Base-by-base conservation (phyloP, 140 eudicot genomes). In the Bidens hawaiensis region DNA sequence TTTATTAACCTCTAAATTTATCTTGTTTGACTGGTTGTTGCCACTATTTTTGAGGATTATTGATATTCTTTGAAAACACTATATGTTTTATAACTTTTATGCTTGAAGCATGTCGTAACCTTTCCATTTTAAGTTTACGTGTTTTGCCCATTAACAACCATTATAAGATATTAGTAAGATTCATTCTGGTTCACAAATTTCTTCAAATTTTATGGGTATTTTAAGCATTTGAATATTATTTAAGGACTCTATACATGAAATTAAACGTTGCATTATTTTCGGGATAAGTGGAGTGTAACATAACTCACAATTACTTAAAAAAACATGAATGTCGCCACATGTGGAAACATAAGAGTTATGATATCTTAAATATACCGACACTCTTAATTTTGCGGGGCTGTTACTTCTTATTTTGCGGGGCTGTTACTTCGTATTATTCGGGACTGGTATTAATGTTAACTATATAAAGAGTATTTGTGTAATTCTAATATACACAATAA, bases 1-100 rank as follows among this genome's bases (percentile, higher is more conserved):
- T 56, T 14, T 15, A 56, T 28, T 10, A 56, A 30, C 40, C 43
- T 16, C 26, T 17, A 31, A 56, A 31, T 30, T 17, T 30, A 30
- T 56, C 63, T 28, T 28, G 36, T 31, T 15, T 60, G 52, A 38
- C 66, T 38, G 27, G 18, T 36, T 34, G 30, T 9, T 59, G 65
- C 49, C 27, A 59, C 33, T 13, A 34, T 36, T 34, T 59, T 31
- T 19, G 2, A 36, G 33, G 19, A 59, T 5, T 36, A 12, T 19
- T 59, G 47, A 5, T 34, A 31, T 59, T 59, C 65, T 54, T n/a
- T 34, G 49, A 30, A 27, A 59, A 34, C 48, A 19, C 47, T 12
- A 30, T 59, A 12, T 34, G 7, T 59, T 21, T 59, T 6, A 34
- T 5, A 1, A 11, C 12, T 19, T 60, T 22, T 38, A 13, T 60